Conservation (phyloP, 139 green algal genomes). For the Chlamydomonas applanata region DNA sequence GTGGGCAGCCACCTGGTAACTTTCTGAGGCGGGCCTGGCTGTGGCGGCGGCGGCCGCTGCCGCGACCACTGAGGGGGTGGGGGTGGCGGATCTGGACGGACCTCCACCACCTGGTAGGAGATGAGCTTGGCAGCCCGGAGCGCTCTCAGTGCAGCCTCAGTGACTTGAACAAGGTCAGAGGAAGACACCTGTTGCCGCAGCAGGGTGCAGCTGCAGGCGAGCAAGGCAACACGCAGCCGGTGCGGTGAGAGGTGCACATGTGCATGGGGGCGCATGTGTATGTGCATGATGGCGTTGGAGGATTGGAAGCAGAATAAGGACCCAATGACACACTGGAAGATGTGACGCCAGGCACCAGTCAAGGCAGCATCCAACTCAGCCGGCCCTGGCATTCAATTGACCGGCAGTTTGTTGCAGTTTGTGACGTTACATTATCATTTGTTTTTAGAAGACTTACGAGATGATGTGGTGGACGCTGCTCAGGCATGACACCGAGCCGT, state of each 20-base stretch:
- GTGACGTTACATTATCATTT: neutral
- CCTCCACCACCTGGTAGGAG: neutral
- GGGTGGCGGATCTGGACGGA: neutral
- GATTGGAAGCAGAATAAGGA: too few species aligned
- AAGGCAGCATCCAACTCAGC: neutral
- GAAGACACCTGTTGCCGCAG: conserved; percentile 34
- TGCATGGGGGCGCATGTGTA: too few species aligned
- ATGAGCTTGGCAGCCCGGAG: conserved; percentile 24
- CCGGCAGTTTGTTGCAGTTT: neutral
- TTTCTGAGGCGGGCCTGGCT: neutral
- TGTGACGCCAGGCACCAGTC: neutral
- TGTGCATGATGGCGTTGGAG: too few species aligned
- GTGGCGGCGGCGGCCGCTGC: neutral
- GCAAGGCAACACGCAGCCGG: neutral
- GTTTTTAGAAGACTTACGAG: too few species aligned
- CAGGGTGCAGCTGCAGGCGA: conserved; percentile 40
- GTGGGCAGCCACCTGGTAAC: conserved; percentile 32
- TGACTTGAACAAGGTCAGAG: conserved; percentile 10
- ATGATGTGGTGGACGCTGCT: conserved; percentile 45
- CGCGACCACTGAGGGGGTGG: neutral
- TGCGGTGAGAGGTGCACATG: too few species aligned
- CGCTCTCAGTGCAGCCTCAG: conserved; percentile 29
- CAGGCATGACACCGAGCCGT: conserved; percentile 26
- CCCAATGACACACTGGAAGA: too few species aligned
- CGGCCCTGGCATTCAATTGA: too few species aligned